Conservation (phyloP, 23 red algal species). For the Pyropia yezoensis region DNA sequence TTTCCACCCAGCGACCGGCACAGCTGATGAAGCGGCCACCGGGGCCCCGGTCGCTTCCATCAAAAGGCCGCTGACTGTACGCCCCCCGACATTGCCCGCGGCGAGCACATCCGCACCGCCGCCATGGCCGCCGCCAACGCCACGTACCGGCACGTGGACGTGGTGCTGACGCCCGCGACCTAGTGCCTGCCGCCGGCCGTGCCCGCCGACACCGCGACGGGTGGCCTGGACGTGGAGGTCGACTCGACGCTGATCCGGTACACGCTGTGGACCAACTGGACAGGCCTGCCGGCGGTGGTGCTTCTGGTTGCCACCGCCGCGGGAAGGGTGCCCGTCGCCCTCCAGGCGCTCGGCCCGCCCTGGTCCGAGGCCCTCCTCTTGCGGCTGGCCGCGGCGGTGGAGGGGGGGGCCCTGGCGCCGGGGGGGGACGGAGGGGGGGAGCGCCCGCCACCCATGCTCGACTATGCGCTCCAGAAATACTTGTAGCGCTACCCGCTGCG, state of each 20-base stretch:
- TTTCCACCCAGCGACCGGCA: no score
- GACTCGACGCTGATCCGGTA: conserved; percentile 15
- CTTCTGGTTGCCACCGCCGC: conserved; percentile 3
- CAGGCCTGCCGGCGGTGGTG: conserved; percentile 20
- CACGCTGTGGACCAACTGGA: conserved; percentile 20
- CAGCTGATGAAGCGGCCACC: no score
- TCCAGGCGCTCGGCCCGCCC: conserved; percentile 28
- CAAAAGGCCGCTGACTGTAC: neutral
- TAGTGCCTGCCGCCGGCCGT: conserved; percentile 2
- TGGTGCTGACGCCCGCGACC: conserved; percentile 13
- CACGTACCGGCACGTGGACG: neutral
- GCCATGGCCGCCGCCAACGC: neutral
- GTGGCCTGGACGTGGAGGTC: neutral
- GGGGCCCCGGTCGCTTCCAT: no score
- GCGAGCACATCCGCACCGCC: neutral
- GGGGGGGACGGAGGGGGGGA: no score
- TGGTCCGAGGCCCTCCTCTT: conserved; percentile 7
- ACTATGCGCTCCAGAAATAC: no score
- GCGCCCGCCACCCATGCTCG: no score
- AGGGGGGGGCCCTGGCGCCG: no score
- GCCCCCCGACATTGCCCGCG: neutral
- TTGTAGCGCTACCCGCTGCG: no score
- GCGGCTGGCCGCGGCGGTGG: neutral
- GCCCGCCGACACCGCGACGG: neutral
- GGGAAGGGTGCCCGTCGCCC: conserved; percentile 10